A percentile compares a stretch with the other conserved stretches of the same genome.
Conservation (phyloP, 208 protist species). For the Crithidia bombi region DNA sequence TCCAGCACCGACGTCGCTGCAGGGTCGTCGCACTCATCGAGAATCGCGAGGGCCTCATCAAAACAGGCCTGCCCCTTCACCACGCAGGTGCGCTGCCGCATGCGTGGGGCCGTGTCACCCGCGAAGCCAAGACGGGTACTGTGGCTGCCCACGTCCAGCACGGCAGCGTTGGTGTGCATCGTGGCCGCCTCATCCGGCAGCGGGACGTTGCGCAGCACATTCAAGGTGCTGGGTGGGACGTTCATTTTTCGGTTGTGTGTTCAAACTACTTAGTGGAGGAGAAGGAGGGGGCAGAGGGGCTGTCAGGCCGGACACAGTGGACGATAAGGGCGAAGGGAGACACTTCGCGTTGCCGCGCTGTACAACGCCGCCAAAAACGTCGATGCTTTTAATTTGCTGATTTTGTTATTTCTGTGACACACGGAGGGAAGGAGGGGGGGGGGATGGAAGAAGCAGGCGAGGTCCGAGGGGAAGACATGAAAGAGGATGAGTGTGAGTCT, state of each 20-base stretch:
- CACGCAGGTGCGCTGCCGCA: conserved; percentile 75
- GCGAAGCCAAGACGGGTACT: conserved; percentile 85
- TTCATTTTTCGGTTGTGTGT: no score
- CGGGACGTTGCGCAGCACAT: conserved; percentile 85
- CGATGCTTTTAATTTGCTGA: no score
- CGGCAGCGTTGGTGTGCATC: conserved; percentile 76
- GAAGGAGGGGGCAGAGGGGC: background rate
- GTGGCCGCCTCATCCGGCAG: conserved; percentile 87
- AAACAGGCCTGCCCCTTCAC: conserved; percentile 45
- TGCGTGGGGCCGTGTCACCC: conserved; percentile 84
- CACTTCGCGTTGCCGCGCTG: no score
- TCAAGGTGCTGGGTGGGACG: conserved; percentile 82
- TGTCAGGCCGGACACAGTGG: no score
- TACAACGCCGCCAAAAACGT: no score
- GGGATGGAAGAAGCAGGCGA: background rate
- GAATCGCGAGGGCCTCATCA: conserved; percentile 53
- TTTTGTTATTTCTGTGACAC: no score
- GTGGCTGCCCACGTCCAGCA: conserved; percentile 89
- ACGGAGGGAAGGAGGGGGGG: no score
- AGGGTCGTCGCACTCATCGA: conserved; percentile 24
- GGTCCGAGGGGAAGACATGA: background rate
- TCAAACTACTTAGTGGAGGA: background rate
- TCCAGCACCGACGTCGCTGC: conserved; percentile 43
- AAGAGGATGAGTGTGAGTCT: background rate
- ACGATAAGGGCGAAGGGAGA: no score